Conservation (phyloP, 306 rosid genomes). For the Quercus ilex region DNA sequence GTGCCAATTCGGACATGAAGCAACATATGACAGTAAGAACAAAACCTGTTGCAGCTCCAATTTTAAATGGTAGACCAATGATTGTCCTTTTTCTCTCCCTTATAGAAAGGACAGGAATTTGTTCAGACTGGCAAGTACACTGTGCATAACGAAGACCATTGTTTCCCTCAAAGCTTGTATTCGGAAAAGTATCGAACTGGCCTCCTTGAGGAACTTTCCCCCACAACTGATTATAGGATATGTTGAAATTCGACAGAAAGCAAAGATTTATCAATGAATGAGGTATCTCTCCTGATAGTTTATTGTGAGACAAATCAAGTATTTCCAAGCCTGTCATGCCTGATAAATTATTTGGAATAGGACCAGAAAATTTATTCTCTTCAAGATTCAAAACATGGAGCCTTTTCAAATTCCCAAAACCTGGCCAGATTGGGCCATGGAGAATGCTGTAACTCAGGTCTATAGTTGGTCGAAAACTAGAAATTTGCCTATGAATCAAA, state of each 20-base stretch:
- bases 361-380: constrained; percentile 8
- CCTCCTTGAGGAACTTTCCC: constrained; percentile 19
- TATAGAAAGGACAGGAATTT: too few species aligned
- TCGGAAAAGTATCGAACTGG: constrained; percentile 18
- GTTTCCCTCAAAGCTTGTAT: not conserved
- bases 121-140: too few species aligned
- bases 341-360: constrained; percentile 18
- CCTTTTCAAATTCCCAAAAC: constrained; percentile 20
- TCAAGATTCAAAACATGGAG: constrained; percentile 21
- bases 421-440: constrained; percentile 26
- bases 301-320: constrained; percentile 27
- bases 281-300: constrained; percentile 24
- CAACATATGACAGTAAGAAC: too few species aligned
- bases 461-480: constrained; percentile 16
- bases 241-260: constrained; percentile 2
- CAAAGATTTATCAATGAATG: not conserved
- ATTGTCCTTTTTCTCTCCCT: too few species aligned
- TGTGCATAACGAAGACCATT: not conserved
- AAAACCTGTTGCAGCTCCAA: too few species aligned
- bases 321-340: constrained; percentile 14
- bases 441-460: constrained; percentile 12
- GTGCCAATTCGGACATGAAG: too few species aligned
- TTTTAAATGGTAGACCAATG: too few species aligned
- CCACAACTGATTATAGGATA: constrained; percentile 15
- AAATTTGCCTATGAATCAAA: constrained; percentile 12